Conservation (phyloP, 805 yeast species). For the Zygotorulaspora sp. region DNA sequence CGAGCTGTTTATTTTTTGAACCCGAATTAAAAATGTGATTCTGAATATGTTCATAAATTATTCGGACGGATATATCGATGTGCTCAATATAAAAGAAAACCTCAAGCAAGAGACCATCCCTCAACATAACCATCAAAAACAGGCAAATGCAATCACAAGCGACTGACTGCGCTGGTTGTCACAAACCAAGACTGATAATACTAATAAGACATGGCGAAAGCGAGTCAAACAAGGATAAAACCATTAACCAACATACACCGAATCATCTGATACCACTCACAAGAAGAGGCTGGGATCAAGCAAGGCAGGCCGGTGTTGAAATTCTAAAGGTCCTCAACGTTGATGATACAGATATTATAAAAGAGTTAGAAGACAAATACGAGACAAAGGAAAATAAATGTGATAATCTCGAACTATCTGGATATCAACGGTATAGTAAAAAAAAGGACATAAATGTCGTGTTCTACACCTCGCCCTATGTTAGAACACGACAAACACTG, state of each 20-base stretch:
- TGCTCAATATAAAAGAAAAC: neutral
- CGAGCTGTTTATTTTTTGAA: conserved; percentile 1
- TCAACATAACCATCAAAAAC: no score
- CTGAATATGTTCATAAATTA: neutral
- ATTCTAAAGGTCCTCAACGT: conserved; percentile 33
- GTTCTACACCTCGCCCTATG: conserved; percentile 83
- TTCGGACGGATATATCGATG: neutral
- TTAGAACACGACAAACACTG: conserved; percentile 79
- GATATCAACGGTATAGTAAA: conserved; percentile 34
- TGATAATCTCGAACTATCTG: conserved; percentile 17
- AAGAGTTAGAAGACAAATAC: conserved; percentile 22
- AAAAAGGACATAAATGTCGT: conserved; percentile 53
- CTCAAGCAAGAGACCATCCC: neutral
- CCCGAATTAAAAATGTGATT: neutral
- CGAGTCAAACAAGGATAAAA: conserved; percentile 82
- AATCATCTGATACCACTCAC: conserved; percentile 80
- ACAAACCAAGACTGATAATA: conserved; percentile 56
- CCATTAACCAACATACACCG: conserved; percentile 70
- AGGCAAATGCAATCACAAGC: neutral
- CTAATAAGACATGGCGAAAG: conserved; percentile 90
- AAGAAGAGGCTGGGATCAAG: conserved; percentile 61
- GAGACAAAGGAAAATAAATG: conserved; percentile 3
- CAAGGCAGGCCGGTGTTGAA: conserved; percentile 54
- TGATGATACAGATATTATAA: conserved; percentile 22
- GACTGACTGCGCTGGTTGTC: conserved; percentile 8